Evolutionary conservation across 768 basidiomycete species (phyloP), one percentile per base, ranked within the genome.

Genomic region (Auriscalpium vulgare): DNA sequence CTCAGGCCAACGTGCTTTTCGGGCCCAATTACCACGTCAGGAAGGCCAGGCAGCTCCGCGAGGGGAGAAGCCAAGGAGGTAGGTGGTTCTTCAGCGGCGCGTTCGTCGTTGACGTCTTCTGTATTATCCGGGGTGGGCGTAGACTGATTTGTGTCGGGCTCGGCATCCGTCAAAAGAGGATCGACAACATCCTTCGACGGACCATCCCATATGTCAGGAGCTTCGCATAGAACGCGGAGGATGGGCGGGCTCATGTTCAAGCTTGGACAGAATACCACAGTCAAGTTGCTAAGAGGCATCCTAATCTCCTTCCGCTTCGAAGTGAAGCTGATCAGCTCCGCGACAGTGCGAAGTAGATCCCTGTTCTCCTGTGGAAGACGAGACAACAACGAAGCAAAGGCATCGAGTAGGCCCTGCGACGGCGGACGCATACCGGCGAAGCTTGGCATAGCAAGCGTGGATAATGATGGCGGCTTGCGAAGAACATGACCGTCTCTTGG

Each of bases 251-350:
- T 88, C 82, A 94, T 86, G 65, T 79, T 83, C 65, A 94, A 69
- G 66, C 84, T 91, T 8, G 94, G 95, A 59, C 89, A 93, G 66
- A 97, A 85, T 50, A 95, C 87, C 37, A 95, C 73, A 49, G 95
- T 73, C 62, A 97, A 69, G 65, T 97, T 97, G 68, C 87, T 87
- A 61, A 97, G 70, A 2, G 92, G 91, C 94, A 97, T 97, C 72
- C 91, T 91, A 37, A 92, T 97, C 63, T 83, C 80, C 60, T 78
- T 78, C 59, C 81, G 77, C 54, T 73, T 75, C 0, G 89, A 83
- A 13, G 91, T 94, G 45, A 80, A 82, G 46, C 79, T 82, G 60
- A 95, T 87, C 38, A 97, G 75, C 61, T 91, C 85, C 49, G 83
- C 79, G 21, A 95, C 83, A 11, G 91, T 95, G 48, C 81, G 76